Evolutionary conservation across 2,329 filamentous ascomycete genomes (phyloP).

Genomic region (Rutstroemia sp.): DNA sequence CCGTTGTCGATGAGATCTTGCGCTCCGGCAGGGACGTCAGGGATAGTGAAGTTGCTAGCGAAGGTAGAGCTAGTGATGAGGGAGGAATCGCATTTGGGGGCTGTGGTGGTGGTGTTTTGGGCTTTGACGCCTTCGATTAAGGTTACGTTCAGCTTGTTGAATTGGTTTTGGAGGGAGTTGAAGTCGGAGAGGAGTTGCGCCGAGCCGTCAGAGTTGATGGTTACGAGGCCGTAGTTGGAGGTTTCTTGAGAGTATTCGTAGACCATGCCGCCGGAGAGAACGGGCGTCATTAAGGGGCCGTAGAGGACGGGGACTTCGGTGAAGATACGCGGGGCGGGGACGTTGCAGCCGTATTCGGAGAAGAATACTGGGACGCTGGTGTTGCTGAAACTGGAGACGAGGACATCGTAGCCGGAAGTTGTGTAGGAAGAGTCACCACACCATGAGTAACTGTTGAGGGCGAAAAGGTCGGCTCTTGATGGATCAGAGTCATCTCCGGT

Average conservation of each 20-base stretch:
- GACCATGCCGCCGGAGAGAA: slow-evolving; percentile 69
- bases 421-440: slow-evolving; percentile 58
- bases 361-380: slow-evolving; percentile 72
- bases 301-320: slow-evolving; percentile 71
- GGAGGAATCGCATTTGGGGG: slow-evolving; percentile 56
- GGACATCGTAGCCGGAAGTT: slow-evolving; percentile 53
- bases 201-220: slow-evolving; percentile 49
- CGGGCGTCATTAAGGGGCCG: slow-evolving; percentile 56
- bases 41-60: slow-evolving; percentile 73
- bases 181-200: slow-evolving; percentile 57
- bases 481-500: slow-evolving; percentile 46
- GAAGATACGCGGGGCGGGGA: slow-evolving; percentile 62
- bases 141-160: slow-evolving; percentile 64
- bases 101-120: slow-evolving; percentile 42
- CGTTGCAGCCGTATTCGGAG: slow-evolving; percentile 76
- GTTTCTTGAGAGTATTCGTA: slow-evolving; percentile 73
- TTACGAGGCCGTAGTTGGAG: slow-evolving; percentile 59
- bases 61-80: slow-evolving; percentile 65
- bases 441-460: slow-evolving; percentile 72
- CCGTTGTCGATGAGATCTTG: slow-evolving; percentile 70
- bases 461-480: slow-evolving; percentile 67
- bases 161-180: slow-evolving; percentile 68
- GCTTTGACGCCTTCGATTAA: slow-evolving; percentile 57
- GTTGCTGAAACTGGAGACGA: slow-evolving; percentile 58
- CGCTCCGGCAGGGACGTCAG: slow-evolving; percentile 57